A percentile compares a stretch with the other conserved stretches of the same genome.
These are phyloP conservation scores for Ophiocytium majus DNA, from an alignment of 352 stramenopile genomes.

Conservation along the genomic window DNA sequence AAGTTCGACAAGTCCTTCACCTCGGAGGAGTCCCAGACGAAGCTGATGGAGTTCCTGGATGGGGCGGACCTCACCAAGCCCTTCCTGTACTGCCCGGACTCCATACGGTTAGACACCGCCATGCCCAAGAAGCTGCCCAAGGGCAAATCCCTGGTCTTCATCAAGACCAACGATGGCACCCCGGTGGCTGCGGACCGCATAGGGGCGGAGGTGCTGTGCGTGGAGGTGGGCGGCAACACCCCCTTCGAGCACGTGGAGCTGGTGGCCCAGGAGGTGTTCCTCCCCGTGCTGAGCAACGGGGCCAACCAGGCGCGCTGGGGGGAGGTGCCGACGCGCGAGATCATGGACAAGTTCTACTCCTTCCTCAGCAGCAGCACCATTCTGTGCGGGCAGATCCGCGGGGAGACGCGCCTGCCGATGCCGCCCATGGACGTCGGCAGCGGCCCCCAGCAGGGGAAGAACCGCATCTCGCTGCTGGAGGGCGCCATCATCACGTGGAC, in stretches of 20 bases:
- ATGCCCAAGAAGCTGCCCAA: constrained; percentile 57
- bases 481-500: constrained; percentile 97
- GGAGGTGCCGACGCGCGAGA: constrained; percentile 90
- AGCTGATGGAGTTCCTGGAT: constrained; percentile 52
- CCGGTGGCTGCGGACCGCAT: constrained; percentile 50
- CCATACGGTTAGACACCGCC: constrained; percentile 46
- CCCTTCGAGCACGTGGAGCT: constrained; percentile 91
- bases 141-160: constrained; percentile 58
- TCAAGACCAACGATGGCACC: constrained; percentile 54
- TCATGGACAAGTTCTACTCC: constrained; percentile 93
- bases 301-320: constrained; percentile 91
- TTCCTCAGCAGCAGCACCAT: constrained; percentile 94
- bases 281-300: constrained; percentile 90
- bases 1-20: constrained; percentile 72
- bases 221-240: constrained; percentile 71
- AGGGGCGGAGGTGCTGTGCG: constrained; percentile 43
- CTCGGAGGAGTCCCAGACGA: constrained; percentile 62
- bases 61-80: constrained; percentile 39
- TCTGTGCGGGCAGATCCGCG: constrained; percentile 91
- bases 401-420: constrained; percentile 91
- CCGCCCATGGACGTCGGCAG: constrained; percentile 75
- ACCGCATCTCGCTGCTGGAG: constrained; percentile 93
- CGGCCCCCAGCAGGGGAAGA: constrained; percentile 63
- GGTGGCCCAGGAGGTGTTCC: constrained; percentile 86
- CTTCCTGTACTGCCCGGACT: constrained; percentile 50